Base-by-base conservation (phyloP, 1,139 yeast species). In the Hyphopichia buzzinii region DNA sequence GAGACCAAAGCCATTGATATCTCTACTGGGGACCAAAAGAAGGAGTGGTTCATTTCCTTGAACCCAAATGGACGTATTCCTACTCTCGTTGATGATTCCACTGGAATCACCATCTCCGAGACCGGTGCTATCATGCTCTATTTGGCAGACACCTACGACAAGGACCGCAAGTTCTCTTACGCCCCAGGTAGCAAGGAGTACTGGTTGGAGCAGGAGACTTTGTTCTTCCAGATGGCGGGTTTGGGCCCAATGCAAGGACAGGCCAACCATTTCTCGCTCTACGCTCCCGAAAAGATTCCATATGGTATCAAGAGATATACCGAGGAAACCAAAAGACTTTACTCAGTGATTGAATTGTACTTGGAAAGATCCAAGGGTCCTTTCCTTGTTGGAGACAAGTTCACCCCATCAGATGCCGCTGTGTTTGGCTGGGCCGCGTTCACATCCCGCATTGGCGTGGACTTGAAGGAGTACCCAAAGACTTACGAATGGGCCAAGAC, bases 11-110 rank as follows among this genome's bases (percentile, higher is more conserved):
- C 43, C 13, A 50, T 76, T 31, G 67, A 68, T 40, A 48, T 75
- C 34, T 16, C 43, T 4, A 57, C 50, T 16, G 52, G 54, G 30
- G 63, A 49, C 11, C 74, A 68, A 39, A 75, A 76, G 49, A 64
- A 67, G 39, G 67, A 62, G 3, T 73, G 77, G 74, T 77, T 62
- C 43, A 47, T 72, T 39, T 54, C 64, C 33, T 54, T 72, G 44
- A 73, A 76, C 50, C 75, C 77, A 15, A 75, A 76, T 43, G 81
- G 81, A 11, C 59, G 77, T 39, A 72, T 76, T 37, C 82, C 82
- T 8, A 64, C 74, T 1, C 47, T 77, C 11, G 59, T 66, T 3
- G 75, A 73, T 44, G 59, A 61, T 34, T 49, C 47, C 26, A 48
- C 63, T n/a, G 74, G 72, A 4, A 56, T 65, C 16, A 47, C 59